These are phyloP conservation scores for Austroboletus novae-zelandiae DNA, from an alignment of 1,284 basidiomycete genomes.

Conservation along the genomic window DNA sequence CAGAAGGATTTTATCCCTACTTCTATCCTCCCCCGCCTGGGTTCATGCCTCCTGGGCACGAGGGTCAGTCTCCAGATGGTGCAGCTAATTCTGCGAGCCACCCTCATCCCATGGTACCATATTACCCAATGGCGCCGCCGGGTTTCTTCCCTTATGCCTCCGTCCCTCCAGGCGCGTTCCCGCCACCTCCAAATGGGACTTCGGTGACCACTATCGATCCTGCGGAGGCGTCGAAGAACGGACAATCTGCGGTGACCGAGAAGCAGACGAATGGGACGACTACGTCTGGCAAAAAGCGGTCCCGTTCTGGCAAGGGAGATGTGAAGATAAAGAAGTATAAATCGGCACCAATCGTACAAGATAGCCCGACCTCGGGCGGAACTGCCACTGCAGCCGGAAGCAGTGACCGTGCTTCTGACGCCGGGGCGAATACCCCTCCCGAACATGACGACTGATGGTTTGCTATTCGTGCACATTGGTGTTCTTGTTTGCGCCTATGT, in stretches of 20 bases:
- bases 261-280: slow-evolving; percentile 27
- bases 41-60: slow-evolving; percentile 39
- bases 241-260: slow-evolving; percentile 13
- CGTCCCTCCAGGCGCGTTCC: slow-evolving; percentile 26
- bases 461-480: slow-evolving; percentile 4
- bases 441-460: slow-evolving; percentile 21
- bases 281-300: slow-evolving; percentile 33
- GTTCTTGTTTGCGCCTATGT: slow-evolving; percentile 13
- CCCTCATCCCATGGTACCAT: slow-evolving; percentile 41
- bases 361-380: slow-evolving; percentile 23
- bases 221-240: slow-evolving; percentile 21
- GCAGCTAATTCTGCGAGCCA: slow-evolving; percentile 40
- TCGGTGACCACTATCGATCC: slow-evolving; percentile 30
- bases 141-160: slow-evolving; percentile 35
- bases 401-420: slow-evolving; percentile 27
- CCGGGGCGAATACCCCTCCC: slow-evolving; percentile 21
- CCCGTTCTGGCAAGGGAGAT: slow-evolving; percentile 28
- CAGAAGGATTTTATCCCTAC: slow-evolving; percentile 55
- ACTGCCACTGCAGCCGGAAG: slow-evolving; percentile 14
- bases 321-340: slow-evolving; percentile 37
- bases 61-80: slow-evolving; percentile 43
- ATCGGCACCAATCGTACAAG: slow-evolving; percentile 11
- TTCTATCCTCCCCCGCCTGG: slow-evolving; percentile 48
- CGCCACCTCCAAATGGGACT: slow-evolving; percentile 25
- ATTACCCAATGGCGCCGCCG: slow-evolving; percentile 41